A percentile compares a stretch with the other conserved stretches of the same genome.
These are phyloP conservation scores for Hygrocybe coccinea DNA, from an alignment of 768 basidiomycete genomes.

Conservation along the genomic window DNA sequence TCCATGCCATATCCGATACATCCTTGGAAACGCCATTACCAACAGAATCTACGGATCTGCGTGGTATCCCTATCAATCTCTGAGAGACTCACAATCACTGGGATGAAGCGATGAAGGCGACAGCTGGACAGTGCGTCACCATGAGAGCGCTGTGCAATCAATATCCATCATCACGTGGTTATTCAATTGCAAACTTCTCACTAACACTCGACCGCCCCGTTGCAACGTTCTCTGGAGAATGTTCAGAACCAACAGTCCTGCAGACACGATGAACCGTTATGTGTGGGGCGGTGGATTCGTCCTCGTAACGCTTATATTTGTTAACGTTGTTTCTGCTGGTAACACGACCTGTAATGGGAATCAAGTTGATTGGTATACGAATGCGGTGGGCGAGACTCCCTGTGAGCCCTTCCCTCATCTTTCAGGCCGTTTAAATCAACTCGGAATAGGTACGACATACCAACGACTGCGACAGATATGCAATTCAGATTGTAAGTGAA, in stretches of 20 bases:
- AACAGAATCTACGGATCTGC: too few species aligned
- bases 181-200: too few species aligned
- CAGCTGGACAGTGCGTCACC: too few species aligned
- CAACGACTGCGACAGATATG: conserved; percentile 25
- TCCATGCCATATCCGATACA: too few species aligned
- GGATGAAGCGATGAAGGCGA: too few species aligned
- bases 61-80: too few species aligned
- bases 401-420: conserved; percentile 14
- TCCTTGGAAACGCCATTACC: too few species aligned
- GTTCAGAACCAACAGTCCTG: background rate
- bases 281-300: background rate
- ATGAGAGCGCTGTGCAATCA: too few species aligned
- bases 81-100: too few species aligned
- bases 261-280: background rate
- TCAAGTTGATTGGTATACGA: conserved; percentile 24
- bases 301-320: background rate
- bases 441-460: conserved; percentile 20
- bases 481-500: conserved; percentile 15
- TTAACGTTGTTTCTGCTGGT: conserved; percentile 1
- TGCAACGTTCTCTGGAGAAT: background rate
- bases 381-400: conserved; percentile 24
- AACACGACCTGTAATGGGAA: conserved; percentile 20
- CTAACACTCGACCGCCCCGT: too few species aligned
- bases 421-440: background rate
- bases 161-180: too few species aligned